A percentile compares a stretch with the other conserved stretches of the same genome.
Conservation (phyloP, 768 basidiomycete species). For the Lentinula guzmanii region DNA sequence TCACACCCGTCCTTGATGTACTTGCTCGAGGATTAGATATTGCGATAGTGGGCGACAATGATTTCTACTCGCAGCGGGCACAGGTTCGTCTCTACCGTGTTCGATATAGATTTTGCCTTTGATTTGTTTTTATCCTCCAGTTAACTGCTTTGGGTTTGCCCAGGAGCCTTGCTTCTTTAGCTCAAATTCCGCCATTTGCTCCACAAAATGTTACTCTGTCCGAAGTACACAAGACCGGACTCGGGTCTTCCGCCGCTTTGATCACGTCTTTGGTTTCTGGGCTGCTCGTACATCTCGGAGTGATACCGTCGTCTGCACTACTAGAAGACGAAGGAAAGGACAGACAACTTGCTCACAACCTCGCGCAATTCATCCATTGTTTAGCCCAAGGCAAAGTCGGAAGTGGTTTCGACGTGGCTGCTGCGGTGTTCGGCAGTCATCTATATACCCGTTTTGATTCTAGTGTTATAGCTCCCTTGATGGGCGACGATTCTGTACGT, state of each 20-base stretch:
- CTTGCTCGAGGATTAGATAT: conserved; percentile 63
- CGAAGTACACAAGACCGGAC: conserved; percentile 95
- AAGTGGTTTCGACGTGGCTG: conserved; percentile 93
- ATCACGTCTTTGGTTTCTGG: conserved; percentile 92
- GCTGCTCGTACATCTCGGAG: conserved; percentile 69
- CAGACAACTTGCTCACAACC: conserved; percentile 75
- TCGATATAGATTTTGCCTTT: background rate
- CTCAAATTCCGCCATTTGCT: conserved; percentile 70
- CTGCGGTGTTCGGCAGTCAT: conserved; percentile 93
- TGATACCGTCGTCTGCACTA: conserved; percentile 50
- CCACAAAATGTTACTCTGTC: conserved; percentile 61
- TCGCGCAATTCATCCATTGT: conserved; percentile 93
- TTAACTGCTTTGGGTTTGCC: conserved; percentile 58
- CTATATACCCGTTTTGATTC: conserved; percentile 86
- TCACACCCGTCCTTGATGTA: conserved; percentile 29
- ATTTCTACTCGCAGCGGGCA: conserved; percentile 93
- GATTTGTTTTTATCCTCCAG: conserved; percentile 28
- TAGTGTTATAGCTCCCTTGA: conserved; percentile 55
- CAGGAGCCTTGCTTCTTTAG: conserved; percentile 56
- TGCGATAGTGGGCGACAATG: conserved; percentile 87
- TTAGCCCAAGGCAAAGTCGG: conserved; percentile 98
- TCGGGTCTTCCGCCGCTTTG: conserved; percentile 94
- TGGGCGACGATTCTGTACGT: conserved; percentile 49
- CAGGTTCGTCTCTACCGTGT: conserved; percentile 44
- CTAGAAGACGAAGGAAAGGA: conserved; percentile 35